These are phyloP conservation scores for Sclerotinia minor DNA, from an alignment of 2,329 filamentous ascomycete species.

Conservation along the genomic window DNA sequence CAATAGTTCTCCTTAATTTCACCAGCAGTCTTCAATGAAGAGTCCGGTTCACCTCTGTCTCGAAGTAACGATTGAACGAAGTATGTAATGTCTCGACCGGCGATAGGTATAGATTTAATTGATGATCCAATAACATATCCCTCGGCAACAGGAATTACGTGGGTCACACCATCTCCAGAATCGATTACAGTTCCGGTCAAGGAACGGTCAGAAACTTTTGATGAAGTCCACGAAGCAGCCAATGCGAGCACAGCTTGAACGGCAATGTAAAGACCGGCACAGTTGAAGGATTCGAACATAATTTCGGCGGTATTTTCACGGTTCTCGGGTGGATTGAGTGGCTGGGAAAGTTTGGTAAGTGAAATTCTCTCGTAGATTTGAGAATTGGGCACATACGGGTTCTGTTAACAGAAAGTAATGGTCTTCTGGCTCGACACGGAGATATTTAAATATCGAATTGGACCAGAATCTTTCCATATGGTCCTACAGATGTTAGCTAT, in stretches of 20 bases:
- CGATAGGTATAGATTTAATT: slow-evolving; percentile 98
- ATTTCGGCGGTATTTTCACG: slow-evolving; percentile 99
- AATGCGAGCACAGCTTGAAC: slow-evolving; percentile 96
- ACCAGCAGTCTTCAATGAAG: slow-evolving; percentile 94
- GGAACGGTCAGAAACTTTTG: slow-evolving; percentile 94
- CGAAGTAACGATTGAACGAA: slow-evolving; percentile 95
- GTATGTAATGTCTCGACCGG: slow-evolving; percentile 96
- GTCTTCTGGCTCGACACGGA: slow-evolving; percentile 96
- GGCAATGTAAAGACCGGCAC: slow-evolving; percentile 96
- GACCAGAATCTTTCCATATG: slow-evolving; percentile 99
- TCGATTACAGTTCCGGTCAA: slow-evolving; percentile 98
- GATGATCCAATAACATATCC: slow-evolving; percentile 98
- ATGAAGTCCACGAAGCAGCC: slow-evolving; percentile 97
- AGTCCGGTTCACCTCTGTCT: slow-evolving; percentile 95
- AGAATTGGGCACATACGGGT: slow-evolving; percentile 62
- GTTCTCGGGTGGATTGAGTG: slow-evolving; percentile 96
- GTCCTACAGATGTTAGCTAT: slow-evolving; percentile 58
- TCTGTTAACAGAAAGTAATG: slow-evolving; percentile 98
- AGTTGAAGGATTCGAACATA: slow-evolving; percentile 99
- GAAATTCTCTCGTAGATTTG: not conserved
- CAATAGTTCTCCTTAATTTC: slow-evolving; percentile 99
- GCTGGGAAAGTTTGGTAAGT: slow-evolving; percentile 51
- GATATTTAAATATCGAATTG: slow-evolving; percentile 99
- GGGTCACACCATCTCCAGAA: slow-evolving; percentile 96
- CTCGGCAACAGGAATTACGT: slow-evolving; percentile 97